Evolutionary conservation across 345 rosid genomes (phyloP), one percentile per base, ranked within the genome.

Genomic region (Eucalyptus urophylla): DNA sequence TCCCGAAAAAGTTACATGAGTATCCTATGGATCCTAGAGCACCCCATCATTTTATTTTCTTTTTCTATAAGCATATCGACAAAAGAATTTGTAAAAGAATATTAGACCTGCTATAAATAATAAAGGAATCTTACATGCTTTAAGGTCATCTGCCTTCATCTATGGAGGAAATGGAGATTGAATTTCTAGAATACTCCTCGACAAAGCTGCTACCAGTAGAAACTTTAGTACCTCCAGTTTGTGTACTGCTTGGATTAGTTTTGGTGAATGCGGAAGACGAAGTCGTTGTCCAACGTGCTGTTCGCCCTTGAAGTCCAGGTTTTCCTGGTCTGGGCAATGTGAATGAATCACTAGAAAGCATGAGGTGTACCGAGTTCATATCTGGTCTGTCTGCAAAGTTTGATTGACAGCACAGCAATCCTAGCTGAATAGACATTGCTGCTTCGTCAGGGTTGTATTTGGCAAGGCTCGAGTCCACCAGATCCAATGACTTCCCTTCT

Each of bases 261-360:
- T 89, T 90, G 62, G 96, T 91, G 31, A 92, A 89, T 47, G 93
- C 93, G 6, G 95, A 86, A 65, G 92, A 81, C 0, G 93, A 44
- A 29, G 93, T 92, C 5, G 95, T 91, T n/a, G 94, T 93, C 92
- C 93, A 94, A 13, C 91, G 91, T 50, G 91, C 91, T 47, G 50
- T 51, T 27, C 99, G 96, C 51, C 98, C 98, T 90, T 93, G 98
- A 87, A 92, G 91, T 88, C 94, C 99, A 5, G 99, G 99, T 89
- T 90, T 94, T 40, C 99, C 95, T 25, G 99, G 99, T 90, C 49
- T 93, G 7, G 99, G 97, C 92, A 97, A 87, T 60, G 94, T 95
- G 54, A 97, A 96, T 1, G 99, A 96, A 65, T 97, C 97, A 37
- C 98, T 95, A 14, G 97, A 97, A 86, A 97, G 95, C 99, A 97